Evolutionary conservation across 1,139 yeast genomes (phyloP).

Genomic region (Barnettozyma hawaiiensis): DNA sequence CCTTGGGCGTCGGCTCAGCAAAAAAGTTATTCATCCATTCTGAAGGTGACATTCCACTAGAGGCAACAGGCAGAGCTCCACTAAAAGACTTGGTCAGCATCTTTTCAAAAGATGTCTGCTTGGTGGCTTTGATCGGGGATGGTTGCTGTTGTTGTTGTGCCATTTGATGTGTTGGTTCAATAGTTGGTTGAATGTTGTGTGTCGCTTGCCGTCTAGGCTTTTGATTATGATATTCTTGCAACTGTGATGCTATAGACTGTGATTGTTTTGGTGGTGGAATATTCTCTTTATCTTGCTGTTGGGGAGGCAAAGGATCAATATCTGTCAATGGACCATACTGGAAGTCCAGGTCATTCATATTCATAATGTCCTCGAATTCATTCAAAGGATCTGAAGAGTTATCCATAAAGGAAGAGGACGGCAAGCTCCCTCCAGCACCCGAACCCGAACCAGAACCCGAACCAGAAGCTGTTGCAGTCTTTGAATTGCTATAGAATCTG

Average conservation of each 20-base stretch:
- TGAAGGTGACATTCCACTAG: slow-evolving; percentile 17
- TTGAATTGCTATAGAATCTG: slow-evolving; percentile 5
- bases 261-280: slow-evolving; percentile 23
- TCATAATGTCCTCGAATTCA: slow-evolving; percentile 43
- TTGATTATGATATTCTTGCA: slow-evolving; percentile 12
- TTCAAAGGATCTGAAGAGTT: slow-evolving; percentile 33
- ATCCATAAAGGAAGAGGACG: slow-evolving; percentile 8
- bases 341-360: slow-evolving; percentile 42
- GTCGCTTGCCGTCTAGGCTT: slow-evolving; percentile 3
- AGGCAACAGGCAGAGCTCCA: slow-evolving; percentile 18
- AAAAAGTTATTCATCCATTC: slow-evolving; percentile 25
- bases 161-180: slow-evolving; percentile 1
- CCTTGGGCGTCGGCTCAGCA: slow-evolving; percentile 42
- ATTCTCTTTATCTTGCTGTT: slow-evolving; percentile 23
- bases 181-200: not conserved
- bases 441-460: too few relatives aligned
- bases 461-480: too few relatives aligned
- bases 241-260: slow-evolving; percentile 10
- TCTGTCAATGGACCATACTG: slow-evolving; percentile 53
- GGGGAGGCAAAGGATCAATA: slow-evolving; percentile 38
- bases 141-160: slow-evolving; percentile 1
- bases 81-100: slow-evolving; percentile 26
- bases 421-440: slow-evolving; percentile 5
- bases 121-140: slow-evolving; percentile 18
- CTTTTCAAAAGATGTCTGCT: slow-evolving; percentile 25